phyloP scores from a whole-genome alignment of 164 flowering plant species.

The Vitis rupestris region DNA sequence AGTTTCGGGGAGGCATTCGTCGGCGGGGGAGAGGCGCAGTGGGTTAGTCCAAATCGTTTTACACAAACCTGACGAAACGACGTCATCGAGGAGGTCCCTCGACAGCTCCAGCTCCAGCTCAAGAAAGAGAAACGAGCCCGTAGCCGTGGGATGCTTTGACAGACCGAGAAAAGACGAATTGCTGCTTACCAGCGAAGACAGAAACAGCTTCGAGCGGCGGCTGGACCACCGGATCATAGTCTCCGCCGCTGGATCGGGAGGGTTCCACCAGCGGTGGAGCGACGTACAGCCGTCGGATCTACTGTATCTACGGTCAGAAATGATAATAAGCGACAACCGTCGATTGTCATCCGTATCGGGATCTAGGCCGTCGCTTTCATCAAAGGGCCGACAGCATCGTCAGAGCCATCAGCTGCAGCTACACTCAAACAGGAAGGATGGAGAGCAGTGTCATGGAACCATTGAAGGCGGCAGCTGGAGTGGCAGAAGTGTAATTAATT shows the following conservation, averaged over 20 bases:
- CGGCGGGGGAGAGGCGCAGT: conserved; percentile 59
- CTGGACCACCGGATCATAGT: conserved; percentile 71
- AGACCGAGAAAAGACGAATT: conserved; percentile 61
- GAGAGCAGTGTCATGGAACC: background rate
- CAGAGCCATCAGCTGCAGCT: conserved; percentile 3
- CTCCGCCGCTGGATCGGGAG: conserved; percentile 21
- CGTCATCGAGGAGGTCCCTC: conserved; percentile 34
- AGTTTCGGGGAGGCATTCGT: conserved; percentile 68
- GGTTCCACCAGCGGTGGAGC: conserved; percentile 64
- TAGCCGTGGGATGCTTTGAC: conserved; percentile 45
- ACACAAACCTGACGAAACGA: conserved; percentile 12
- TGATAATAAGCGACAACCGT: conserved; percentile 55
- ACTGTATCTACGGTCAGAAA: conserved; percentile 62
- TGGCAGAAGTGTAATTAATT: conserved; percentile 63
- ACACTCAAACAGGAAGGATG: background rate
- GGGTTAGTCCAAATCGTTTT: conserved; percentile 20
- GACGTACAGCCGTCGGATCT: conserved; percentile 72
- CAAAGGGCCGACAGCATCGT: conserved; percentile 6
- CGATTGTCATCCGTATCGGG: conserved; percentile 18
- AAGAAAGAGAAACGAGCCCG: conserved; percentile 14
- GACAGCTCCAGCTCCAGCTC: conserved; percentile 26
- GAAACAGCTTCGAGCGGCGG: conserved; percentile 26
- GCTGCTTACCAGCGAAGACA: conserved; percentile 26
- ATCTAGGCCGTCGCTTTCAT: conserved; percentile 12
- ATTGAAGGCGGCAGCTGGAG: background rate